A percentile compares a stretch with the other conserved stretches of the same genome.
These are phyloP conservation scores for Poa pratensis DNA, from an alignment of 176 grass and related monocot genomes.

Conservation along the genomic window DNA sequence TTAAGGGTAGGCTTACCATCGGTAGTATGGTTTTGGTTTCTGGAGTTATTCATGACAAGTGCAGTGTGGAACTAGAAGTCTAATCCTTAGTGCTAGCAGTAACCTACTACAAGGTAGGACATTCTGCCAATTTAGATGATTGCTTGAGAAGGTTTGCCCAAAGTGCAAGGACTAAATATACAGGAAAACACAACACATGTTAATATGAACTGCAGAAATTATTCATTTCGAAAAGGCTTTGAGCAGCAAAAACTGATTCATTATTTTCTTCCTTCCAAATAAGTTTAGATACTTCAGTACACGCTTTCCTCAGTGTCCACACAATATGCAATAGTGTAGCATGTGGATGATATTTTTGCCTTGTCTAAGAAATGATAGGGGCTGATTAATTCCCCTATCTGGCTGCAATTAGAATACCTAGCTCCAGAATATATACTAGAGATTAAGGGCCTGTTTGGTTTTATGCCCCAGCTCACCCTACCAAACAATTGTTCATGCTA, in stretches of 20 bases:
- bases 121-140: constrained; percentile 14
- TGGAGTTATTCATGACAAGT: background rate
- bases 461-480: background rate
- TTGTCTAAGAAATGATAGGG: background rate
- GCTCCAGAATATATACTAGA: constrained; percentile 7
- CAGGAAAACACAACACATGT: background rate
- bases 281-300: background rate
- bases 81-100: background rate
- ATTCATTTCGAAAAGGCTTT: background rate
- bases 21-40: constrained; percentile 15
- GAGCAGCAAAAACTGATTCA: background rate
- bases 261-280: background rate
- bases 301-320: background rate
- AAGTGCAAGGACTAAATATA: constrained; percentile 22
- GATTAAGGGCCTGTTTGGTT: background rate
- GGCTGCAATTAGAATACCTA: background rate
- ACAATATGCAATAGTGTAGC: background rate
- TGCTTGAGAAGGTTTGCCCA: constrained; percentile 24
- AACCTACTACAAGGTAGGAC: background rate
- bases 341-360: background rate
- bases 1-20: constrained; percentile 4
- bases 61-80: background rate
- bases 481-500: background rate
- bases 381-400: background rate
- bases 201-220: constrained; percentile 1